Percentiles rank a stretch among this genome's conserved stretches.
These are phyloP conservation scores for Rosa persica DNA, from an alignment of 306 rosid genomes.

Conservation along the genomic window DNA sequence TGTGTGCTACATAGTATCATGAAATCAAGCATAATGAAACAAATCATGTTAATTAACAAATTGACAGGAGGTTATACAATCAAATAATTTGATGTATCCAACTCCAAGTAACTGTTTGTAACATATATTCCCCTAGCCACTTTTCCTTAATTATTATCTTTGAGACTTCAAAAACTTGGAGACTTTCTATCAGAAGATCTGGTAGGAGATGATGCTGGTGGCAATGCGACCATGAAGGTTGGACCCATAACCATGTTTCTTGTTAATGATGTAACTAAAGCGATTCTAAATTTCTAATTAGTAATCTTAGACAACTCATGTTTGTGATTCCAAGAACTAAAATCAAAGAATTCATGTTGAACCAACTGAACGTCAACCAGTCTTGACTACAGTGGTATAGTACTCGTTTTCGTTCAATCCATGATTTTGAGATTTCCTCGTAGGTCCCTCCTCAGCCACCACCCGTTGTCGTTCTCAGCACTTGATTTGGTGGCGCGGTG, in stretches of 20 bases:
- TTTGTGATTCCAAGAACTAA: too few species aligned
- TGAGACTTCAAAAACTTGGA: slow-evolving; percentile 13
- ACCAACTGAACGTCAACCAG: background rate
- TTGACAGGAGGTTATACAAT: slow-evolving; percentile 68
- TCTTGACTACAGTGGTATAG: background rate
- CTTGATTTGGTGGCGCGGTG: background rate
- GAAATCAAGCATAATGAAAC: too few species aligned
- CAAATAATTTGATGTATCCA: slow-evolving; percentile 52
- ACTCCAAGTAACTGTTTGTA: slow-evolving; percentile 54
- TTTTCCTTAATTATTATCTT: slow-evolving; percentile 45
- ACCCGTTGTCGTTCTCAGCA: too few species aligned
- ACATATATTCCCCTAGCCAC: slow-evolving; percentile 86
- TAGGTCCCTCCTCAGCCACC: background rate
- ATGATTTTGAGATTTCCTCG: too few species aligned
- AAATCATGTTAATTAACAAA: too few species aligned
- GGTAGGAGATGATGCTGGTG: slow-evolving; percentile 31
- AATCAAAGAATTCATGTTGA: too few species aligned
- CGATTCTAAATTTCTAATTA: too few species aligned
- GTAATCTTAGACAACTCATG: background rate
- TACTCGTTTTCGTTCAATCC: too few species aligned
- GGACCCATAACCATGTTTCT: slow-evolving; percentile 13
- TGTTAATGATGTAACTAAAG: background rate
- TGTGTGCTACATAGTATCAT: too few species aligned
- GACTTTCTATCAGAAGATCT: slow-evolving; percentile 34
- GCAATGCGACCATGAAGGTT: slow-evolving; percentile 47